Evolutionary conservation across 2,329 filamentous ascomycete species (phyloP).

Genomic region (Phaeophleospora eucalypticola): DNA sequence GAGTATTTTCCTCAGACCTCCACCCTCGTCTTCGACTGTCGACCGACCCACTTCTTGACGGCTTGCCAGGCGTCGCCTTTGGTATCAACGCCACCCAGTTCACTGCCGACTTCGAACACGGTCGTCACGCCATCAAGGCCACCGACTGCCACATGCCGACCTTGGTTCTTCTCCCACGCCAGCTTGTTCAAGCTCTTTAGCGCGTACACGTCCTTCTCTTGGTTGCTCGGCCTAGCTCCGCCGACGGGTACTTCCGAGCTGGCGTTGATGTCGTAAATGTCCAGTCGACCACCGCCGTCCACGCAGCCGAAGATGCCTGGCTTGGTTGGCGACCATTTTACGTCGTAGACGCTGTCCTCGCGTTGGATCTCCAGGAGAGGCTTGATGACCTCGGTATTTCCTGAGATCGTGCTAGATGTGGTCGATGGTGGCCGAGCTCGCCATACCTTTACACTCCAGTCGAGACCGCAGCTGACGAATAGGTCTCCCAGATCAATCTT

Average conservation of each 20-base stretch:
- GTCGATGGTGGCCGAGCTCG: slow-evolving; percentile 80
- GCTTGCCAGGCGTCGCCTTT: slow-evolving; percentile 87
- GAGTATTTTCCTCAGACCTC: slow-evolving; percentile 14
- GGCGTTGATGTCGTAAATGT: slow-evolving; percentile 90
- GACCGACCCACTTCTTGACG: slow-evolving; percentile 82
- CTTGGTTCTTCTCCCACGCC: slow-evolving; percentile 88
- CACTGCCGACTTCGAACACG: slow-evolving; percentile 83
- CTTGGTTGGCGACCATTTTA: slow-evolving; percentile 88
- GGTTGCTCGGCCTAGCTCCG: slow-evolving; percentile 51
- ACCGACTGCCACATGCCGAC: slow-evolving; percentile 80
- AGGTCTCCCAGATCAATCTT: slow-evolving; percentile 92
- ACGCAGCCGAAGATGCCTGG: slow-evolving; percentile 93
- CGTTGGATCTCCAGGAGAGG: slow-evolving; percentile 87
- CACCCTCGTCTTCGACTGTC: slow-evolving; percentile 25
- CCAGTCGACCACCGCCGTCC: slow-evolving; percentile 85
- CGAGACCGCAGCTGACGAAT: slow-evolving; percentile 83
- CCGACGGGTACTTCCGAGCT: slow-evolving; percentile 90
- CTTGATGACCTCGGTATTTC: slow-evolving; percentile 34
- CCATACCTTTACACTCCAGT: slow-evolving; percentile 98
- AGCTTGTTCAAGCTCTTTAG: slow-evolving; percentile 84
- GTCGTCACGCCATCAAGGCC: slow-evolving; percentile 88
- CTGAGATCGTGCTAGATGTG: slow-evolving; percentile 50
- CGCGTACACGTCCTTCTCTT: slow-evolving; percentile 38
- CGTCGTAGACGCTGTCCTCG: slow-evolving; percentile 96
- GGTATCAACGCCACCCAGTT: slow-evolving; percentile 75